Percentiles rank a stretch among this genome's conserved stretches.
Conservation (phyloP, 129 eudicot species). For the Ambrosia trifida region DNA sequence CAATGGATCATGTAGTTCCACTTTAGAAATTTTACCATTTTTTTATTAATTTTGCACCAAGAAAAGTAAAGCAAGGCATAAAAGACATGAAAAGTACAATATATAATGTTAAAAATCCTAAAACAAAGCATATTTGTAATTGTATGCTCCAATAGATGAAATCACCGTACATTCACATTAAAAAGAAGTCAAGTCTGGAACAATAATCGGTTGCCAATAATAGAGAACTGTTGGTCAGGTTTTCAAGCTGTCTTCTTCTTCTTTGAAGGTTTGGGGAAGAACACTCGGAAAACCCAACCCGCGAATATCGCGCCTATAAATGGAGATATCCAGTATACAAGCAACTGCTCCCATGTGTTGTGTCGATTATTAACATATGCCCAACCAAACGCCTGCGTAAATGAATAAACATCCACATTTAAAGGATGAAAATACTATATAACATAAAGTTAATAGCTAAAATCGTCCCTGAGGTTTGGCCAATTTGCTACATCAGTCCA, state of each 20-base stretch:
- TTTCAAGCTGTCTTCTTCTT: constrained; percentile 57
- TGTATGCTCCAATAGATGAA: constrained; percentile 3
- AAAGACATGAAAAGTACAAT: not conserved
- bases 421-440: not conserved
- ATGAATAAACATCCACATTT: not conserved
- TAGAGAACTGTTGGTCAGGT: not conserved
- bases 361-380: constrained; percentile 69
- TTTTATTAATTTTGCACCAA: too few species aligned
- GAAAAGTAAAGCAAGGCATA: constrained; percentile 3
- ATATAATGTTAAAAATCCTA: not conserved
- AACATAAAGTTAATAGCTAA: too few species aligned
- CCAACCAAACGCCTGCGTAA: constrained; percentile 78
- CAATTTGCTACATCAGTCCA: too few species aligned
- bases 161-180: constrained; percentile 16
- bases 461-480: too few species aligned
- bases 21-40: too few species aligned
- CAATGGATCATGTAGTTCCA: too few species aligned
- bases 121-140: constrained; percentile 30
- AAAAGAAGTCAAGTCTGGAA: constrained; percentile 3
- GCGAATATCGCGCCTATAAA: constrained; percentile 68
- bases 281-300: constrained; percentile 68
- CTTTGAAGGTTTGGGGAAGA: constrained; percentile 57
- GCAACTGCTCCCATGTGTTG: constrained; percentile 82
- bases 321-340: constrained; percentile 84
- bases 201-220: constrained; percentile 18